phyloP scores from a whole-genome alignment of 2,329 filamentous ascomycete species.

The Alternaria sp. region DNA sequence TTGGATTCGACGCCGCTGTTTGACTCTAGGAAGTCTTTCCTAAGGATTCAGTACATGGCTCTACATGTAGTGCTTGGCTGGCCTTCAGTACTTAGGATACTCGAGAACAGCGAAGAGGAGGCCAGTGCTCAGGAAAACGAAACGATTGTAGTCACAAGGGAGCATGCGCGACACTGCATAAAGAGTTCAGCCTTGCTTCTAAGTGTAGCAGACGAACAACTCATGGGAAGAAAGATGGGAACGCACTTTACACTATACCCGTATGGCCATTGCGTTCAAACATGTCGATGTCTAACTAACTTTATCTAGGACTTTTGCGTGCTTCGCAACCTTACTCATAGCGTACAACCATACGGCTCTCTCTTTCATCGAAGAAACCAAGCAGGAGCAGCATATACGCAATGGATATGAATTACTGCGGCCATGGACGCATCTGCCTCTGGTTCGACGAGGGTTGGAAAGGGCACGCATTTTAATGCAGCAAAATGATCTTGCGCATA shows the following conservation, averaged over 20 bases:
- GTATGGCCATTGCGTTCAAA: conserved; percentile 3
- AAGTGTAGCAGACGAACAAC: conserved; percentile 31
- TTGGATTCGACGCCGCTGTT: conserved; percentile 34
- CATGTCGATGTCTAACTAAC: background rate
- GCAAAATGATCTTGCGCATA: conserved; percentile 21
- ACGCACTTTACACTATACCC: conserved; percentile 30
- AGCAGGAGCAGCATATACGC: conserved; percentile 29
- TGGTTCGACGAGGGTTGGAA: conserved; percentile 28
- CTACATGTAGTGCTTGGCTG: conserved; percentile 38
- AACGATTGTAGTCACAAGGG: conserved; percentile 19
- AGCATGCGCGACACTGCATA: conserved; percentile 19
- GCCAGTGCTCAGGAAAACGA: conserved; percentile 16
- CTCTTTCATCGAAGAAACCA: conserved; percentile 28
- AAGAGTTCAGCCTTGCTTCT: conserved; percentile 23
- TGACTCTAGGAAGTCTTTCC: conserved; percentile 34
- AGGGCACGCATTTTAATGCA: conserved; percentile 27
- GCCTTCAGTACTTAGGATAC: conserved; percentile 32
- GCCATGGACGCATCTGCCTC: conserved; percentile 29
- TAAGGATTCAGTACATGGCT: conserved; percentile 36
- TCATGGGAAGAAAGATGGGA: conserved; percentile 32
- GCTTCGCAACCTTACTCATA: conserved; percentile 27
- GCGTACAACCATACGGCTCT: conserved; percentile 25
- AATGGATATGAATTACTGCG: conserved; percentile 28
- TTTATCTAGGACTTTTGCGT: conserved; percentile 22
- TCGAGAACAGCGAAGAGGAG: conserved; percentile 26